phyloP scores from a whole-genome alignment of 2,329 filamentous ascomycete genomes.

The Alternaria brassicae region DNA sequence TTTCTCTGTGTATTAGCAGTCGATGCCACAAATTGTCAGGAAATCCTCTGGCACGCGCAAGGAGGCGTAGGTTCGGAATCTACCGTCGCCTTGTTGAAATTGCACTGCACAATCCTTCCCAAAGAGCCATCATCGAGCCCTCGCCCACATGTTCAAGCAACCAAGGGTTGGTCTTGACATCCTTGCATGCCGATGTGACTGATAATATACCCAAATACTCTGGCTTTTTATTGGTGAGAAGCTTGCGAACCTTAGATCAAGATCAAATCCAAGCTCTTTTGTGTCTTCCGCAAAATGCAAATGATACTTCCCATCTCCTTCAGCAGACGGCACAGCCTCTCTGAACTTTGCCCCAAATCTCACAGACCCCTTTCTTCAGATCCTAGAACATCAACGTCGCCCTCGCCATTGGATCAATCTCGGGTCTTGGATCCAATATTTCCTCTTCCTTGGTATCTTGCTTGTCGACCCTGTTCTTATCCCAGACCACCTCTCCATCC shows the following conservation, averaged over 20 bases:
- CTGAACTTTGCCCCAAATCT: slow-evolving; percentile 44
- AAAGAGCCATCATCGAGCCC: slow-evolving; percentile 42
- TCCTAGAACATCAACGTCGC: slow-evolving; percentile 53
- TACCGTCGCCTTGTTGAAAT: slow-evolving; percentile 60
- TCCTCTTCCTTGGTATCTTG: slow-evolving; percentile 49
- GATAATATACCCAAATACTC: slow-evolving; percentile 57
- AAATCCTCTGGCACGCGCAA: slow-evolving; percentile 51
- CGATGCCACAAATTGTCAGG: slow-evolving; percentile 54
- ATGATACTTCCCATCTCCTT: slow-evolving; percentile 22
- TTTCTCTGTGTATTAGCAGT: slow-evolving; percentile 50
- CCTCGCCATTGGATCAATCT: slow-evolving; percentile 59
- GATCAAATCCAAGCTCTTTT: slow-evolving; percentile 48
- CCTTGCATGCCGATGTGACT: slow-evolving; percentile 55
- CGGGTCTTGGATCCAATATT: slow-evolving; percentile 41
- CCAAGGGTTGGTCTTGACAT: slow-evolving; percentile 53
- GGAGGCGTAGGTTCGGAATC: slow-evolving; percentile 52
- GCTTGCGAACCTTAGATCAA: slow-evolving; percentile 53
- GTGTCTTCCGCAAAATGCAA: slow-evolving; percentile 43
- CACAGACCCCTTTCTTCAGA: slow-evolving; percentile 52
- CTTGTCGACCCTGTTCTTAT: slow-evolving; percentile 41
- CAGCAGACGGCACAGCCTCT: slow-evolving; percentile 36
- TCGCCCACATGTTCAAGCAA: slow-evolving; percentile 56
- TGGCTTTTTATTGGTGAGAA: slow-evolving; percentile 50
- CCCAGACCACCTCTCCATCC: slow-evolving; percentile 39
- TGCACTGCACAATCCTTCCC: slow-evolving; percentile 51